Base-by-base conservation (phyloP, 2,329 filamentous ascomycete genomes). In the Diaporthe vexans region DNA sequence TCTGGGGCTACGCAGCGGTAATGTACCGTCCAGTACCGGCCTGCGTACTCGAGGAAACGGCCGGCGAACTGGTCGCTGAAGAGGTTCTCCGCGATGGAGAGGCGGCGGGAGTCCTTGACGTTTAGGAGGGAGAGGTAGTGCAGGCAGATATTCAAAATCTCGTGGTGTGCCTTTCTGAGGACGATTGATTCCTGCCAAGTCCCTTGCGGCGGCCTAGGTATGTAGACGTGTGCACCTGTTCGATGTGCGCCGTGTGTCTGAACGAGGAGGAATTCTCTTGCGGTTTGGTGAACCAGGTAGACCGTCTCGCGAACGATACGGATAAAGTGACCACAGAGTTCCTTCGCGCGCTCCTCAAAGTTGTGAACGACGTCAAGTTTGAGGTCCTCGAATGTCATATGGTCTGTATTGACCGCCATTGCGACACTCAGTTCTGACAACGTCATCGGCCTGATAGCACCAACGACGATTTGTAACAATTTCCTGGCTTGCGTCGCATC, bases 271-370 rank as follows among this genome's bases (percentile, higher is more conserved):
- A 78, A 79, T 63, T 78, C 78, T 24, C 75, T 74, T 7, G 77
- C 78, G 24, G 78, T 80, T 43, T 78, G 74, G 51, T 79, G 79
- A 4, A 77, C 77, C 15, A 79, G 71, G 37, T 78, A 78, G 6
- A 79, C 76, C 2, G 70, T 78, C 21, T 75, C 73, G 13, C 72
- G 75, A 19, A 74, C 74, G 10, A 78, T 75, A 19, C 75, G 74
- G 19, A 77, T 67, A 24, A 78, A 76, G 58, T 74, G 67, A 24
- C 76, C 76, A 63, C 76, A 74, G 4, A 78, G 54, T 29, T 67
- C 67, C 33, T 79, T 78, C 19, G 78, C 72, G 6, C 72, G 74
- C 11, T 69, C 77, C 51, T 77, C 73, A 24, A 76, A 74, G 19
- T 76, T 76, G n/a, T 74, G 75, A 13, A 74, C 70, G 11, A 78